Conservation (phyloP, 1,139 yeast genomes). For the Taphrina sp. region DNA sequence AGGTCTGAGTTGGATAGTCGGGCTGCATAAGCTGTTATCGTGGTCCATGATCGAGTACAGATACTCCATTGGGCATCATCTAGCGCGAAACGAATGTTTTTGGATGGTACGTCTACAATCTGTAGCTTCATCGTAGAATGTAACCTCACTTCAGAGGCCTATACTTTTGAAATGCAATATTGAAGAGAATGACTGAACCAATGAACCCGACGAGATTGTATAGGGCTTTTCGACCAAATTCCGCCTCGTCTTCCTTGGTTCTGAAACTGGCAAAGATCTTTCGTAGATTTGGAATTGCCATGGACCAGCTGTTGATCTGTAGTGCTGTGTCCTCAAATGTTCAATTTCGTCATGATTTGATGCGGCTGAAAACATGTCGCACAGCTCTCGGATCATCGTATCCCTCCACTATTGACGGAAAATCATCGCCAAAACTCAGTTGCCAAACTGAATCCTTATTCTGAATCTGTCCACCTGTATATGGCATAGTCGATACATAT, state of each 20-base stretch:
- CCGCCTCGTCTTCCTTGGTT: constrained; percentile 27
- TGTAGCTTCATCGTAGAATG: background rate
- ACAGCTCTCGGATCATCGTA: too few species aligned
- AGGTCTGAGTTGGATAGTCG: background rate
- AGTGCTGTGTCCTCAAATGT: too few species aligned
- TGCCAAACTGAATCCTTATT: too few species aligned
- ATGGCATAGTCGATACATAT: too few species aligned
- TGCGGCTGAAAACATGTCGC: too few species aligned
- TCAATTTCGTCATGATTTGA: too few species aligned
- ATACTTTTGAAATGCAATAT: background rate
- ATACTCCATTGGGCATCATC: constrained; percentile 5
- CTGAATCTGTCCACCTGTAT: too few species aligned
- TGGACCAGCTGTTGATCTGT: too few species aligned
- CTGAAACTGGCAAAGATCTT: constrained; percentile 24
- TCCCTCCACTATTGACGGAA: too few species aligned
- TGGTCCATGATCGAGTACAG: constrained; percentile 5
- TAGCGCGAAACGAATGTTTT: constrained; percentile 8
- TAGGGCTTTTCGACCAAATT: constrained; percentile 18
- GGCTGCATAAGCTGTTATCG: background rate
- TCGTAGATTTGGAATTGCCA: constrained; percentile 30
- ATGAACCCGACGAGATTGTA: constrained; percentile 25
- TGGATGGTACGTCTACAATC: constrained; percentile 1
- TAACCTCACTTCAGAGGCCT: background rate
- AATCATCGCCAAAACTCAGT: too few species aligned
- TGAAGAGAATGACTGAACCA: constrained; percentile 15